A percentile compares a stretch with the other conserved stretches of the same genome.
These are phyloP conservation scores for Blastocystis sp. DNA, from an alignment of 352 stramenopile genomes.

Conservation along the genomic window DNA sequence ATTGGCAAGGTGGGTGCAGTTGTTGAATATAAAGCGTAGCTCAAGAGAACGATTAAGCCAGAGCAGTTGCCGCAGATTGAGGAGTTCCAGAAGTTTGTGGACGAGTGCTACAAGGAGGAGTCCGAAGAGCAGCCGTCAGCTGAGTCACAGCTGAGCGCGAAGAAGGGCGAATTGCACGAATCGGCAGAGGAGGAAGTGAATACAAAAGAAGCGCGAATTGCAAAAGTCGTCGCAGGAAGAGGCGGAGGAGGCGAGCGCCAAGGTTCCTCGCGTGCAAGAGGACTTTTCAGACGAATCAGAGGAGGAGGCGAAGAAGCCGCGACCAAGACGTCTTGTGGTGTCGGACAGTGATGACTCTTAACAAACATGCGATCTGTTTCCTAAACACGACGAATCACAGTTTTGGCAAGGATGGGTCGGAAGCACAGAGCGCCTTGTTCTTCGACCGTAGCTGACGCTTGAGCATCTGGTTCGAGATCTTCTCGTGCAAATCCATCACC, in stretches of 20 bases:
- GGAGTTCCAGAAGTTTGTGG: slow-evolving; percentile 33
- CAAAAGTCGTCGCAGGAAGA: neutral
- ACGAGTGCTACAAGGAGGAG: slow-evolving; percentile 13
- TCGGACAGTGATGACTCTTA: neutral
- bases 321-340: neutral
- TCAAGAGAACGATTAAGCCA: slow-evolving; percentile 37
- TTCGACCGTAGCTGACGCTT: neutral
- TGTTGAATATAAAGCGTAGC: neutral
- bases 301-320: neutral
- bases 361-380: neutral
- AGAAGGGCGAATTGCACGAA: neutral
- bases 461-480: neutral
- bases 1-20: slow-evolving; percentile 1
- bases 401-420: neutral
- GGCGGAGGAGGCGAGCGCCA: neutral
- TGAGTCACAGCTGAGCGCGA: slow-evolving; percentile 12
- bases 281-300: slow-evolving; percentile 31
- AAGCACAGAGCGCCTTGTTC: neutral
- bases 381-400: slow-evolving; percentile 1
- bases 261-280: neutral
- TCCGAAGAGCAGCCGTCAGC: neutral
- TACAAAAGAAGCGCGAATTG: neutral
- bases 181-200: neutral
- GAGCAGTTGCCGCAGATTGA: slow-evolving; percentile 21
- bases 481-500: neutral